Evolutionary conservation across 805 yeast genomes (phyloP).

Genomic region (Candida sonorensis): DNA sequence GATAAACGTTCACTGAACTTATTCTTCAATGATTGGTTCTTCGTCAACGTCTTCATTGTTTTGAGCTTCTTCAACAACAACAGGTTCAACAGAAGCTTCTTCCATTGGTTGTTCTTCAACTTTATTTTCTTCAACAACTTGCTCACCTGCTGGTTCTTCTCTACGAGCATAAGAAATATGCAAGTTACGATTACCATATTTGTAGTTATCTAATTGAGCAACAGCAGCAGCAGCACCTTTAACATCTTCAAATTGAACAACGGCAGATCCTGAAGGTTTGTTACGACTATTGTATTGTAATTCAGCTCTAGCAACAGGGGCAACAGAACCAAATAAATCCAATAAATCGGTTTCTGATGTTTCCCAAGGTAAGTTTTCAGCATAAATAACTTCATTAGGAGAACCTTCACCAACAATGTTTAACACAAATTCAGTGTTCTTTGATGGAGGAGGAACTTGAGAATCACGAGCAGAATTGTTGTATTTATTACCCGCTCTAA

Average conservation of each 20-base stretch:
- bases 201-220: conserved; percentile 66
- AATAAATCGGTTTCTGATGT: conserved; percentile 80
- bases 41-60: conserved; percentile 12
- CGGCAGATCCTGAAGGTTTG: conserved; percentile 77
- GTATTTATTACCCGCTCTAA: conserved; percentile 57
- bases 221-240: conserved; percentile 73
- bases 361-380: conserved; percentile 78
- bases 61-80: neutral
- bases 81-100: neutral
- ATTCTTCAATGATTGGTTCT: conserved; percentile 19
- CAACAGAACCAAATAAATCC: conserved; percentile 82
- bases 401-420: conserved; percentile 59
- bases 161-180: conserved; percentile 59
- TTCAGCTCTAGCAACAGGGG: conserved; percentile 70
- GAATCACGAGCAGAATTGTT: conserved; percentile 12
- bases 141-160: conserved; percentile 1
- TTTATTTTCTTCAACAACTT: conserved; percentile 5
- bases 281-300: conserved; percentile 57
- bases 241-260: conserved; percentile 62
- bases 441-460: conserved; percentile 10
- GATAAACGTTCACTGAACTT: no score
- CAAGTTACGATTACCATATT: conserved; percentile 76
- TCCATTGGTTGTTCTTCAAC: neutral
- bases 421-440: conserved; percentile 54
- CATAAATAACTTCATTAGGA: conserved; percentile 56